Base-by-base conservation (phyloP, 805 yeast genomes). In the Barnettozyma botsteinii region DNA sequence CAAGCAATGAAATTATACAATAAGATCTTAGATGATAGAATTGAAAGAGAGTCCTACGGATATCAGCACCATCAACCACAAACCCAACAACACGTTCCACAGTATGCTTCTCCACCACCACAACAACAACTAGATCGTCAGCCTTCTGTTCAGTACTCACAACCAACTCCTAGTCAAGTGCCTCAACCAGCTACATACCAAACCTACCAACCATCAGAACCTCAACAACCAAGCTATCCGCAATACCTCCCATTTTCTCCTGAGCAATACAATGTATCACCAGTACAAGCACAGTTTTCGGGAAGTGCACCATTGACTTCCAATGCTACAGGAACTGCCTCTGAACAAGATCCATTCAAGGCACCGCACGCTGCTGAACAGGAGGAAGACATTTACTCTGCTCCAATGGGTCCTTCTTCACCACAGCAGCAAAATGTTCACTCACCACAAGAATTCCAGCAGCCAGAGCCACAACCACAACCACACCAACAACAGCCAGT, bases 1-100 rank as follows among this genome's bases (percentile, higher is more conserved):
- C 79, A 87, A 5, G 80, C 86, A 24, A 74, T 79, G 54, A 72
- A 82, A 45, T 66, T 82, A n/a, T 88, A 87, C 52, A 95, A 87
- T 57, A 75, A 73, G 44, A 70, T 83, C 36, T 66, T 87, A 43
- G 95, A 88, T 43, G 63, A 67, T 22, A 60, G 79, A 56, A 59
- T 71, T 46, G 58, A 68, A 52, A 56, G 62, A 43, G 59, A 74
- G 25, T 20, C 40, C 3, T 38, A 41, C 31, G 45, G 41, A 4
- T 31, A 35, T 17, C 43, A 40, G 6, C 36, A 35, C 11, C 44
- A 25, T 8, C 30, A 14, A 9, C 38, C 27, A 21, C 37, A 23
- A n/a, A 13, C 22, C 12, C 20, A 22, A 23, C 37, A 29, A n/a
- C 20, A 21, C 9, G 23, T 27, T 26, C 25, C 32, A 28, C 49